These are phyloP conservation scores for Colletotrichum falcatum DNA, from an alignment of 2,329 filamentous ascomycete genomes.

Conservation along the genomic window DNA sequence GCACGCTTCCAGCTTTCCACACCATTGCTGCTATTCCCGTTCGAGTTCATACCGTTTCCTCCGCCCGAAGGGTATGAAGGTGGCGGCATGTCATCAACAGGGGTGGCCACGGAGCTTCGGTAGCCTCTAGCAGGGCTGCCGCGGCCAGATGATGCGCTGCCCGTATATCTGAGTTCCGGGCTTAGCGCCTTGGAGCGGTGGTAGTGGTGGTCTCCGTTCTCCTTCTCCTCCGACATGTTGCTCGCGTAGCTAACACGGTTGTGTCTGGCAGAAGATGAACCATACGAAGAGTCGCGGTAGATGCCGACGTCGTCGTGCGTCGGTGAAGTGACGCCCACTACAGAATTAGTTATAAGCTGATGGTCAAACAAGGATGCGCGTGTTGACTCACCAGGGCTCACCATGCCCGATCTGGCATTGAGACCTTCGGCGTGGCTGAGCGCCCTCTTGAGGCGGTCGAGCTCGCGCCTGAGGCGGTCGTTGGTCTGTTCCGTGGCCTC, in stretches of 20 bases:
- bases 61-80: conserved; percentile 27
- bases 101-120: conserved; percentile 50
- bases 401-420: conserved; percentile 46
- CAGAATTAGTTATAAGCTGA: conserved; percentile 5
- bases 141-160: conserved; percentile 67
- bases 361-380: too few species aligned
- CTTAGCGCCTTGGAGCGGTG: conserved; percentile 63
- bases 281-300: conserved; percentile 62
- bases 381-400: conserved; percentile 45
- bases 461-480: conserved; percentile 85
- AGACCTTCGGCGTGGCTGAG: conserved; percentile 71
- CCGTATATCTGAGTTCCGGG: conserved; percentile 65
- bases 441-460: conserved; percentile 93
- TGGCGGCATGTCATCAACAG: conserved; percentile 35
- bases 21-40: conserved; percentile 63
- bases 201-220: conserved; percentile 70
- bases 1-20: conserved; percentile 97
- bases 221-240: conserved; percentile 80
- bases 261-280: conserved; percentile 50
- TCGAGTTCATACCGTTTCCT: conserved; percentile 48
- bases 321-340: conserved; percentile 60
- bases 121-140: conserved; percentile 70
- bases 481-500: conserved; percentile 90
- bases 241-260: conserved; percentile 74
- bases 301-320: conserved; percentile 70